Conservation (phyloP, 768 basidiomycete species). For the Chalciporus pseudorubinellus region DNA sequence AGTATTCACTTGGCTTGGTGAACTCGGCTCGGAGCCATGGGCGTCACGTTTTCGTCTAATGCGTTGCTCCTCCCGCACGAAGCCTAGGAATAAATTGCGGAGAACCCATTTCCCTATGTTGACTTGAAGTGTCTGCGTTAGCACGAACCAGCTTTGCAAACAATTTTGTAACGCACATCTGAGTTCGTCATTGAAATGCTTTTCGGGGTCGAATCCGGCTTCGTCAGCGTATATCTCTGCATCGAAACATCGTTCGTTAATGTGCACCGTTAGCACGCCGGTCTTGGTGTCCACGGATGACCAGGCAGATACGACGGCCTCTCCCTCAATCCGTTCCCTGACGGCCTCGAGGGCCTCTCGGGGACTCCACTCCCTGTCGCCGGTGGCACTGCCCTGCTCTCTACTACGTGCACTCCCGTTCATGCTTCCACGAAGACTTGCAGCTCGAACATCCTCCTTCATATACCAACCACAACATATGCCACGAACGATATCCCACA, state of each 20-base stretch:
- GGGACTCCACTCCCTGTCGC: conserved; percentile 58
- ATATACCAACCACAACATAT: conserved; percentile 70
- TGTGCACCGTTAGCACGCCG: conserved; percentile 82
- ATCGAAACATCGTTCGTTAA: conserved; percentile 88
- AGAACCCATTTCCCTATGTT: conserved; percentile 92
- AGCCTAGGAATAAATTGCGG: conserved; percentile 78
- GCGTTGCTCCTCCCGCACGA: conserved; percentile 69
- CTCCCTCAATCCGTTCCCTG: conserved; percentile 90
- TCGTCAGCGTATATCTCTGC: conserved; percentile 96
- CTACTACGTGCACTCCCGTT: conserved; percentile 33
- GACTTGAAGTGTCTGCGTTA: conserved; percentile 45
- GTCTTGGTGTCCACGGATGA: conserved; percentile 86
- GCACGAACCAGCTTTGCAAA: background rate
- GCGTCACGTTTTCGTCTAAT: conserved; percentile 34
- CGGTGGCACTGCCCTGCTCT: conserved; percentile 33
- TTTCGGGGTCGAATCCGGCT: conserved; percentile 63
- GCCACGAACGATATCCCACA: conserved; percentile 88
- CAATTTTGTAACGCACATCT: conserved; percentile 55
- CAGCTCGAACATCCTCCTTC: conserved; percentile 62
- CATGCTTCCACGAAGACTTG: conserved; percentile 49
- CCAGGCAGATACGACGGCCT: conserved; percentile 84
- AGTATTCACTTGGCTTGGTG: conserved; percentile 11
- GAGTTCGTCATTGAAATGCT: conserved; percentile 70
- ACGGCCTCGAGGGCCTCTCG: conserved; percentile 86
- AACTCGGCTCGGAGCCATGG: conserved; percentile 17